Base-by-base conservation (phyloP, 75 land plant species). In the Cupressus sempervirens region DNA sequence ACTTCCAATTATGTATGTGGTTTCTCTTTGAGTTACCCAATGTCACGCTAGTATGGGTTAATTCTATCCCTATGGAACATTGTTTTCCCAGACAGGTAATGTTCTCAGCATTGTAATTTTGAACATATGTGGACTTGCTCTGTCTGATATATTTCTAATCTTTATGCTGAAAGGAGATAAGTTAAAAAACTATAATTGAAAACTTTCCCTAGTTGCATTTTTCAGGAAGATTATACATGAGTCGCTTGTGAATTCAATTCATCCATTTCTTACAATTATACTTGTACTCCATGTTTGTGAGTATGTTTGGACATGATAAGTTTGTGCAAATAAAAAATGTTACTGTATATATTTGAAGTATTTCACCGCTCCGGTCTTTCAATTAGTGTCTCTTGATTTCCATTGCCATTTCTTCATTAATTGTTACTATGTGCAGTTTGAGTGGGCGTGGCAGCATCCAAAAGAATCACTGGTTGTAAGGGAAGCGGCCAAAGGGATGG, bases 381-480 rank as follows among this genome's bases (percentile, higher is more conserved):
- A 29, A 79, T 48, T n/a, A 45, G 13, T 43, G 43, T 5, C 14
- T 29, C 3, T 43, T 41, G 50, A 10, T 18, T 76, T 76, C 41
- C 12, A n/a, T 41, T 38, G 30, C 0, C 8, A 79, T 45, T 3
- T 79, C 81, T 79, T 23, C n/a, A 26, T 79, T 26, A 11, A 83
- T 18, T 56, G 34, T 50, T 81, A 4, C 26, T 81, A 77, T 15
- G 70, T 88, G 48, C 92, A 97, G 94, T 97, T 97, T 90, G 98
- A 97, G 76, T 97, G 99, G 99, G 98, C 99, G 1, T 97, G 99
- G 99, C 99, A 97, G 85, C 94, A 97, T 83, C 99, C 99, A 45
- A 86, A 10, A 32, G 91, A 88, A 67, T 97, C 99, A 32, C 40
- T 94, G 56, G 94, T 94, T 48, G 99, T 97, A 30, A 93, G 90